phyloP scores from a whole-genome alignment of 257 asterid genomes.

The Solanum chmielewskii region DNA sequence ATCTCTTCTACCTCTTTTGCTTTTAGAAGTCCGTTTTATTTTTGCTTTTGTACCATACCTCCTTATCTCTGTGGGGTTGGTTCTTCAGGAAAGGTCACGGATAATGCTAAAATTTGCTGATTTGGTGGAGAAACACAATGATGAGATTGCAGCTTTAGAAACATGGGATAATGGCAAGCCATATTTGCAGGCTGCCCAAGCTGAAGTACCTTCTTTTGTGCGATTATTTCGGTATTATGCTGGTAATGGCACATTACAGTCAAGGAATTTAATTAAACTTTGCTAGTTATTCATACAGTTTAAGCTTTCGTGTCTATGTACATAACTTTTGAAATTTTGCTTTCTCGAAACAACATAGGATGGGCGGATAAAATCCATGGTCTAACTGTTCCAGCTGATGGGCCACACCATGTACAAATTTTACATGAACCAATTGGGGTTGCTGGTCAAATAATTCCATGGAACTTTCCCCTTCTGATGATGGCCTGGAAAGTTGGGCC shows the following conservation, averaged over 20 bases:
- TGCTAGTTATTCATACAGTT: background rate
- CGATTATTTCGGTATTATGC: constrained; percentile 60
- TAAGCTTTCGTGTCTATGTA: background rate
- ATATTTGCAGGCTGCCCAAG: constrained; percentile 44
- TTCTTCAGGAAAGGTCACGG: constrained; percentile 49
- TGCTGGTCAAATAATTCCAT: constrained; percentile 71
- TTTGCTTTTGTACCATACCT: background rate
- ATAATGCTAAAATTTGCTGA: constrained; percentile 55
- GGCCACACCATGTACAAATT: constrained; percentile 50
- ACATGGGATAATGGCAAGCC: constrained; percentile 83
- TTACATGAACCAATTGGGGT: constrained; percentile 90
- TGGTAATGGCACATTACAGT: constrained; percentile 19
- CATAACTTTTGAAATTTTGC: background rate
- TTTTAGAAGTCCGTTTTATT: background rate
- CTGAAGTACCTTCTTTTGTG: constrained; percentile 43
- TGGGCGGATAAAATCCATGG: constrained; percentile 88
- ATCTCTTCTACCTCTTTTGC: background rate
- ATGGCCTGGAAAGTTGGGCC: constrained; percentile 81
- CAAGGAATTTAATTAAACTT: background rate
- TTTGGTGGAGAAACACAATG: constrained; percentile 43
- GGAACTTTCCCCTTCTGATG: constrained; percentile 85
- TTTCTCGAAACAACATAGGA: constrained; percentile 17
- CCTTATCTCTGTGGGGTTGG: background rate
- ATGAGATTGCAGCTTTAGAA: constrained; percentile 68
- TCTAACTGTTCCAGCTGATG: constrained; percentile 61